Percentiles rank a stretch among this genome's conserved stretches.
phyloP scores from a whole-genome alignment of 768 basidiomycete genomes.

The Gautieria morchelliformis region DNA sequence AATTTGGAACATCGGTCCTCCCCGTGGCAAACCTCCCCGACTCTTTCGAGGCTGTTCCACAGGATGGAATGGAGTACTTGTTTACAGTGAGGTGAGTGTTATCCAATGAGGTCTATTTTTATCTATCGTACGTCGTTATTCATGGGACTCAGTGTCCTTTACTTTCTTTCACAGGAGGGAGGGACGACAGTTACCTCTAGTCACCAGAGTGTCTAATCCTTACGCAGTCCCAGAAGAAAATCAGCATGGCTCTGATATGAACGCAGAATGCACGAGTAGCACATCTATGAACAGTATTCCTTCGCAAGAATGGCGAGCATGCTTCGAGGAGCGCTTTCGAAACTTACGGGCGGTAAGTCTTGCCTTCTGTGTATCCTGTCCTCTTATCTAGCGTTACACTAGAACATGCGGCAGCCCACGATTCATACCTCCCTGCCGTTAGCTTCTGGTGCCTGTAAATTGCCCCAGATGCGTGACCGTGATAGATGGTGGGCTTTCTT shows the following conservation, averaged over 20 bases:
- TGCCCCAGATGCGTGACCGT: conserved; percentile 65
- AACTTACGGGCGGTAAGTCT: conserved; percentile 52
- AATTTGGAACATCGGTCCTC: conserved; percentile 25
- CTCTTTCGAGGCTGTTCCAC: conserved; percentile 54
- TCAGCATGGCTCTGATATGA: conserved; percentile 2
- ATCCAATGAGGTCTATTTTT: background rate
- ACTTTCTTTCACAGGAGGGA: conserved; percentile 44
- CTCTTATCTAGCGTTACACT: no score
- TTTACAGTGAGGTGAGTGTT: conserved; percentile 63
- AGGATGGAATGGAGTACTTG: conserved; percentile 70
- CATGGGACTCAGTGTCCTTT: conserved; percentile 4
- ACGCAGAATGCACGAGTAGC: conserved; percentile 9
- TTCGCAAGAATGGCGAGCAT: conserved; percentile 53
- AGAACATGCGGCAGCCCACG: background rate
- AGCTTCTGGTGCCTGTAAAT: conserved; percentile 17
- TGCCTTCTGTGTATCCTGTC: no score
- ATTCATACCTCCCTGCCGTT: conserved; percentile 10
- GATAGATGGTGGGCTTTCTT: conserved; percentile 77
- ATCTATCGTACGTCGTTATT: conserved; percentile 4
- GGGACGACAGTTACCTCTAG: conserved; percentile 51
- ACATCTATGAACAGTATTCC: conserved; percentile 35
- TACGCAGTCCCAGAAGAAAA: conserved; percentile 30
- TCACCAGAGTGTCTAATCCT: conserved; percentile 60
- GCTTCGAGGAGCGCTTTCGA: conserved; percentile 48
- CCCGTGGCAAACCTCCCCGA: conserved; percentile 75